These are phyloP conservation scores for Stygiomarasmius scandens DNA, from an alignment of 1,284 basidiomycete species.

Conservation along the genomic window DNA sequence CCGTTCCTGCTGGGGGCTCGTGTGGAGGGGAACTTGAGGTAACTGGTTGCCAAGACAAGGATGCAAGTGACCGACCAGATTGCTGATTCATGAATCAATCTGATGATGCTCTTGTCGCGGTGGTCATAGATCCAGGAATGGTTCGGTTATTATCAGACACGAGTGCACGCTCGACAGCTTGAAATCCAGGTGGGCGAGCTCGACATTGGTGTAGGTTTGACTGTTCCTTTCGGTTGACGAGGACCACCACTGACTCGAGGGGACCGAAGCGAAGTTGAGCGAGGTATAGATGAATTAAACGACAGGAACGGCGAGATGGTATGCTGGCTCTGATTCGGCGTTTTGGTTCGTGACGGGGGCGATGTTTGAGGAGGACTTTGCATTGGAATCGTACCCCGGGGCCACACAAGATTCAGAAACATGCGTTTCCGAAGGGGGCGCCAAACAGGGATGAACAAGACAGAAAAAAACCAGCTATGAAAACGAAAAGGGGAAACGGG, in stretches of 20 bases:
- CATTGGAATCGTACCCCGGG: background rate
- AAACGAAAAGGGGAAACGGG: too few species aligned
- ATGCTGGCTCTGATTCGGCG: background rate
- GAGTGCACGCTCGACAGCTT: too few species aligned
- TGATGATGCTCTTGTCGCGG: background rate
- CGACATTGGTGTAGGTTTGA: constrained; percentile 3
- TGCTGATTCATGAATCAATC: background rate
- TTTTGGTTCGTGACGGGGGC: background rate
- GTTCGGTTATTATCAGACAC: too few species aligned
- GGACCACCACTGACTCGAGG: constrained; percentile 17
- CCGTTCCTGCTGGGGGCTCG: constrained; percentile 3
- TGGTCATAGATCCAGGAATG: too few species aligned
- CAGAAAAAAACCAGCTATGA: too few species aligned
- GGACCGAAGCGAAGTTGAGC: constrained; percentile 11
- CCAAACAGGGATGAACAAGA: background rate
- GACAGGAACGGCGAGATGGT: background rate
- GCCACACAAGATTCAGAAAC: background rate
- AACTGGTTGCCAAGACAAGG: background rate
- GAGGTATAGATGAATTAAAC: background rate
- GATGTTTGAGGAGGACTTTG: background rate
- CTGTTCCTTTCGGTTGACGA: constrained; percentile 7
- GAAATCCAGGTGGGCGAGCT: background rate
- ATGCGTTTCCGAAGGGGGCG: background rate
- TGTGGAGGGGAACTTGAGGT: background rate
- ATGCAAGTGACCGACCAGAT: background rate